Evolutionary conservation across 2,329 filamentous ascomycete genomes (phyloP).

Genomic region (Amesomyces nigricolor): DNA sequence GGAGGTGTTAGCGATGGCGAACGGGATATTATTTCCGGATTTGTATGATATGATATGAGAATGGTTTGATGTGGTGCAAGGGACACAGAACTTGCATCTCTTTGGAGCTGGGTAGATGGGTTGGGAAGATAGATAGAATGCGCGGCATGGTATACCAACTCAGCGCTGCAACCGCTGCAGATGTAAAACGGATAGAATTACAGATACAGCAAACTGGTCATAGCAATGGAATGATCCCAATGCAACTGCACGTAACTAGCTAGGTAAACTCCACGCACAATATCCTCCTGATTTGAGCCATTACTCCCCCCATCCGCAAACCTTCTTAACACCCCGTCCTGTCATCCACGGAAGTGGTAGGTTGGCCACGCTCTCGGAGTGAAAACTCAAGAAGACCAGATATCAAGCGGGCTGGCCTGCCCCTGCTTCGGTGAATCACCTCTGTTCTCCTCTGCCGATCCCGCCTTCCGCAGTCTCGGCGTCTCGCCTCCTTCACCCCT

Average conservation of each 20-base stretch:
- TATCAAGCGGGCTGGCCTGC: no score
- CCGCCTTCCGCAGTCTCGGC: constrained; percentile 3
- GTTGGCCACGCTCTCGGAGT: no score
- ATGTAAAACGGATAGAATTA: not conserved
- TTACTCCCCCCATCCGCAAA: not conserved
- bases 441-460: not conserved
- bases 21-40: constrained; percentile 39
- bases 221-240: not conserved
- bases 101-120: not conserved
- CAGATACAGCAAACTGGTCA: not conserved
- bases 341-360: no score
- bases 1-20: constrained; percentile 34
- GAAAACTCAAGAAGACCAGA: no score
- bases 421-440: no score
- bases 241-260: not conserved
- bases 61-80: no score
- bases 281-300: not conserved
- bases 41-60: constrained; percentile 29
- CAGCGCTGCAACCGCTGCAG: not conserved
- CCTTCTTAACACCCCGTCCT: not conserved
- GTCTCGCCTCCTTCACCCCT: not conserved
- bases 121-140: not conserved
- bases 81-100: no score
- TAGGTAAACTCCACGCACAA: not conserved
- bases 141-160: not conserved